Percentiles rank a stretch among this genome's conserved stretches.
Conservation (phyloP, 2,329 filamentous ascomycete genomes). For the Lasiodiplodia gonubiensis region DNA sequence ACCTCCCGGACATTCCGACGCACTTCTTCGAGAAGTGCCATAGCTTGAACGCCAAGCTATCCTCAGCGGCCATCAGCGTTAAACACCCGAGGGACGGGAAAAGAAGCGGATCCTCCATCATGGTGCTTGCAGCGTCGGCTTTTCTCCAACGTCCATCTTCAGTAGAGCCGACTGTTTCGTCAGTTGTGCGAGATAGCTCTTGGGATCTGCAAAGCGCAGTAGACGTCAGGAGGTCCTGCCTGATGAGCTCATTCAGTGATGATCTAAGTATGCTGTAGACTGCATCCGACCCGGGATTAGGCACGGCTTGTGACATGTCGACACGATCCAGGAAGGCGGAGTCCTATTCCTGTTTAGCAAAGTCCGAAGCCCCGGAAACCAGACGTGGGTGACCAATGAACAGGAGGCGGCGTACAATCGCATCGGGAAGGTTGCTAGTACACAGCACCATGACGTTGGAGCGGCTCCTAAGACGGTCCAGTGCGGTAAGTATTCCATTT, state of each 20-base stretch:
- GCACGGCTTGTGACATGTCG: conserved; percentile 54
- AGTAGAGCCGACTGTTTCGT: neutral
- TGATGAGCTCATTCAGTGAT: conserved; percentile 54
- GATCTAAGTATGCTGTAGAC: conserved; percentile 57
- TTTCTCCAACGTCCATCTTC: neutral
- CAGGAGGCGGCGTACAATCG: conserved; percentile 36
- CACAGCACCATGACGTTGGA: conserved; percentile 57
- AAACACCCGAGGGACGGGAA: conserved; percentile 34
- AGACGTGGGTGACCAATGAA: neutral
- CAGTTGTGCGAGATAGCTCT: neutral
- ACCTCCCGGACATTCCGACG: conserved; percentile 34
- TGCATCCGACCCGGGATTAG: conserved; percentile 46
- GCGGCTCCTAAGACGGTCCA: conserved; percentile 52
- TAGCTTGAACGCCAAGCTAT: conserved; percentile 39
- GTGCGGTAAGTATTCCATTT: conserved; percentile 56
- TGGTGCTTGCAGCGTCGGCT: neutral
- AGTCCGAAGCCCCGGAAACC: neutral
- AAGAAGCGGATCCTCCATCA: conserved; percentile 4
- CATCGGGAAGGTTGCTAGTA: conserved; percentile 56
- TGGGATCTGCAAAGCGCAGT: neutral
- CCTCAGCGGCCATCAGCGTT: neutral
- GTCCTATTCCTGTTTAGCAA: conserved; percentile 39
- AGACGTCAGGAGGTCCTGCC: conserved; percentile 43
- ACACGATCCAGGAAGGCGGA: conserved; percentile 57
- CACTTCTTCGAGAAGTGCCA: conserved; percentile 42